phyloP scores from a whole-genome alignment of 176 grass and related monocot genomes.

The Cenchrus americanus region DNA sequence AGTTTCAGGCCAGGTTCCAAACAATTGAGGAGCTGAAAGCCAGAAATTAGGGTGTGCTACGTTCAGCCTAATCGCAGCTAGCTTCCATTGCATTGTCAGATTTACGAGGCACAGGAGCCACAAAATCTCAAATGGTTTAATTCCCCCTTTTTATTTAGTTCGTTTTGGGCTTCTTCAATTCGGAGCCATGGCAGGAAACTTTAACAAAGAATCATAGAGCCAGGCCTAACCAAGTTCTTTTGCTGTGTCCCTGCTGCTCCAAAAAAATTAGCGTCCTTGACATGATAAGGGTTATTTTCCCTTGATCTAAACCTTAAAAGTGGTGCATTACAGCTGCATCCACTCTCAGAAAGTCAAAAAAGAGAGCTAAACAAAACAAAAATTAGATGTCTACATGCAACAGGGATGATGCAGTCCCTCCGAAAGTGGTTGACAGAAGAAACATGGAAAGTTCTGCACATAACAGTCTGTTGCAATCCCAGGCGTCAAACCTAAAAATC shows the following conservation, averaged over 20 bases:
- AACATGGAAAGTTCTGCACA: constrained; percentile 19
- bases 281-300: neutral
- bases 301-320: neutral
- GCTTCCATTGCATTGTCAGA: neutral
- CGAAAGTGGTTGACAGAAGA: neutral
- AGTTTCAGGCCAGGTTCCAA: neutral
- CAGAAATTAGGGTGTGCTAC: neutral
- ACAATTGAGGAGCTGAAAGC: neutral
- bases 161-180: neutral
- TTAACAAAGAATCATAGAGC: neutral
- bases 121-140: neutral
- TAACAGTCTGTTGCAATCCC: neutral
- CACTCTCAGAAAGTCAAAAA: neutral
- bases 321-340: neutral
- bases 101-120: neutral
- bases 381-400: neutral
- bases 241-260: neutral
- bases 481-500: constrained; percentile 32
- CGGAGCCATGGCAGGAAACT: neutral
- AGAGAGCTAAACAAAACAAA: neutral
- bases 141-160: neutral
- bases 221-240: neutral
- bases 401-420: neutral
- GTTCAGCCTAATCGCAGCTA: neutral
- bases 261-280: neutral